phyloP scores from a whole-genome alignment of 768 basidiomycete genomes.

The Pulveroboletus sp. region DNA sequence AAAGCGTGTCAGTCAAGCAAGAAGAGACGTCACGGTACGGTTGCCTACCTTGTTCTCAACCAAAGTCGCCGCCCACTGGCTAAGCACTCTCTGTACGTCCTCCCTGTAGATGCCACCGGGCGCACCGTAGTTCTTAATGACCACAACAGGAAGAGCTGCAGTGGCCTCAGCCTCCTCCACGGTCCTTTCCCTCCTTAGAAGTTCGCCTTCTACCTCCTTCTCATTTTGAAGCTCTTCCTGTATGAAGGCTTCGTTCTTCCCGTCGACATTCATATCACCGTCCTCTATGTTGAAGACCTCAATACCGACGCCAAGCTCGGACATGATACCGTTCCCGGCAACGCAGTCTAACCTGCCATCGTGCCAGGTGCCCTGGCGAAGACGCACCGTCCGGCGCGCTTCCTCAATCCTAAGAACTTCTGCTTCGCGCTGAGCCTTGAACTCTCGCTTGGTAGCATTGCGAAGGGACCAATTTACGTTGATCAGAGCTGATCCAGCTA shows the following conservation, averaged over 20 bases:
- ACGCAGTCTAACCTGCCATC: slow-evolving; percentile 83
- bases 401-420: slow-evolving; percentile 36
- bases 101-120: slow-evolving; percentile 55
- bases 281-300: slow-evolving; percentile 48
- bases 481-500: slow-evolving; percentile 68
- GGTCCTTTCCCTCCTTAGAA: slow-evolving; percentile 26
- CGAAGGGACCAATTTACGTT: slow-evolving; percentile 52
- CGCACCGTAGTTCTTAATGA: slow-evolving; percentile 74
- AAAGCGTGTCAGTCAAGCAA: not conserved
- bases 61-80: slow-evolving; percentile 80
- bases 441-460: slow-evolving; percentile 36
- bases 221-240: slow-evolving; percentile 20
- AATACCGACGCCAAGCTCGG: slow-evolving; percentile 79
- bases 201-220: slow-evolving; percentile 31
- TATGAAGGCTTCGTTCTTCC: slow-evolving; percentile 3
- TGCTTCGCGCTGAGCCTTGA: slow-evolving; percentile 36
- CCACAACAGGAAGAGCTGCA: slow-evolving; percentile 73
- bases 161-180: slow-evolving; percentile 48
- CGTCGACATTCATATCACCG: slow-evolving; percentile 16
- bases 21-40: not conserved
- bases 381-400: slow-evolving; percentile 38
- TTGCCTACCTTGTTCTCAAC: slow-evolving; percentile 68
- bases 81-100: slow-evolving; percentile 68
- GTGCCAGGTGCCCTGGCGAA: slow-evolving; percentile 70
- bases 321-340: slow-evolving; percentile 82